These are phyloP conservation scores for Neurospora tetrasperma DNA, from an alignment of 495 filamentous ascomycete genomes.

Conservation along the genomic window DNA sequence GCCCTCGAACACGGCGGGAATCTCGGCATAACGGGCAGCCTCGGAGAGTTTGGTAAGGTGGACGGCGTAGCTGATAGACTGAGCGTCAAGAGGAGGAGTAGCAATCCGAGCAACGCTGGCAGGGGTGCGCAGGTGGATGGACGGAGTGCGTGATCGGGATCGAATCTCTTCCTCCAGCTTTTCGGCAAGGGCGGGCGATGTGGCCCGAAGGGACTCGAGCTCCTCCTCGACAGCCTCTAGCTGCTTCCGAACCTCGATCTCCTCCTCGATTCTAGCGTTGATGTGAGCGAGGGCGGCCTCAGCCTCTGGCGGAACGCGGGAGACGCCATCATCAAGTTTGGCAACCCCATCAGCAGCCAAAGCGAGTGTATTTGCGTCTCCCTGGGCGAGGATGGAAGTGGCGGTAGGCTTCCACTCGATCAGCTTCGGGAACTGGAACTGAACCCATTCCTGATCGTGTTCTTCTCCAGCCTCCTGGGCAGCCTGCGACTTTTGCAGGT, in stretches of 20 bases:
- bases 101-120: slow-evolving; percentile 29
- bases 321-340: slow-evolving; percentile 4
- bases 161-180: slow-evolving; percentile 28
- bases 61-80: slow-evolving; percentile 59
- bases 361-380: slow-evolving; percentile 36
- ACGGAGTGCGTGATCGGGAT: slow-evolving; percentile 29
- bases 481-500: slow-evolving; percentile 70
- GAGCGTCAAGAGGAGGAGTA: slow-evolving; percentile 40
- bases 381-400: slow-evolving; percentile 37
- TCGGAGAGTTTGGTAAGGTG: slow-evolving; percentile 63
- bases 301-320: slow-evolving; percentile 22
- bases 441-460: slow-evolving; percentile 70
- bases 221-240: slow-evolving; percentile 38
- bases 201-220: slow-evolving; percentile 25
- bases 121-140: slow-evolving; percentile 31
- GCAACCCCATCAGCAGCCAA: slow-evolving; percentile 19
- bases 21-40: slow-evolving; percentile 62
- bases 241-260: slow-evolving; percentile 35
- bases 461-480: slow-evolving; percentile 47
- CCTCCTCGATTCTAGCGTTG: slow-evolving; percentile 38
- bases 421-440: slow-evolving; percentile 75
- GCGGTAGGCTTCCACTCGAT: slow-evolving; percentile 74
- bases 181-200: slow-evolving; percentile 27
- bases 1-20: slow-evolving; percentile 79
- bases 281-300: slow-evolving; percentile 39